These are phyloP conservation scores for Apophysomyces variabilis DNA, from an alignment of 371 early-diverging fungal genomes.

Conservation along the genomic window DNA sequence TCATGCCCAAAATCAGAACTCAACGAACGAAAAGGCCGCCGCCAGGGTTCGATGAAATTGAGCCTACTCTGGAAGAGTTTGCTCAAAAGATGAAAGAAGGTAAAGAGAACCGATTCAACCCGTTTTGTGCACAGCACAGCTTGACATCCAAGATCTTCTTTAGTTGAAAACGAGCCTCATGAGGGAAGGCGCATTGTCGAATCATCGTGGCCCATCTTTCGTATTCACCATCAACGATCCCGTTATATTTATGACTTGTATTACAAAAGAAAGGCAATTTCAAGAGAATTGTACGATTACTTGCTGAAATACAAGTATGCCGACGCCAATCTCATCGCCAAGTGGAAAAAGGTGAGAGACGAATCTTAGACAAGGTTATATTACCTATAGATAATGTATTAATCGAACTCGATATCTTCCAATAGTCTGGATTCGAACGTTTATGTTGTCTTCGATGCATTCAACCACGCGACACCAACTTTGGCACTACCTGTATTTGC, in stretches of 20 bases:
- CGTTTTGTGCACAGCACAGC: neutral
- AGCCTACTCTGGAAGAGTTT: constrained; percentile 92
- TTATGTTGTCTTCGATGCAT: constrained; percentile 98
- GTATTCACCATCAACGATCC: constrained; percentile 96
- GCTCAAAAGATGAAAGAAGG: constrained; percentile 96
- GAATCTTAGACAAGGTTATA: neutral
- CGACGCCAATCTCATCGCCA: constrained; percentile 94
- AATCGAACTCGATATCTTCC: constrained; percentile 2
- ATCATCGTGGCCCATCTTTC: constrained; percentile 94
- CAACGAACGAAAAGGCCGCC: constrained; percentile 86
- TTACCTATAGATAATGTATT: neutral
- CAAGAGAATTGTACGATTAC: constrained; percentile 91
- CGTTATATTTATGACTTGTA: constrained; percentile 96
- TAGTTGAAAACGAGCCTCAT: constrained; percentile 95
- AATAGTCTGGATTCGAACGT: constrained; percentile 94
- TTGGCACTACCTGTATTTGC: constrained; percentile 98
- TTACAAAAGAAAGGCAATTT: constrained; percentile 94
- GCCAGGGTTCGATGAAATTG: constrained; percentile 95
- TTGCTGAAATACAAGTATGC: constrained; percentile 90
- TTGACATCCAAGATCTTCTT: constrained; percentile 13
- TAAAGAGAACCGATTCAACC: constrained; percentile 37
- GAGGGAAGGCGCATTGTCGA: constrained; percentile 96
- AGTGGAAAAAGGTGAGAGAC: constrained; percentile 92
- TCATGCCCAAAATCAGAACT: constrained; percentile 83
- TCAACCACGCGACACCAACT: constrained; percentile 96